A percentile compares a stretch with the other conserved stretches of the same genome.
Evolutionary conservation across 2,329 filamentous ascomycete species (phyloP).

Genomic region (Simplicillium sp.): DNA sequence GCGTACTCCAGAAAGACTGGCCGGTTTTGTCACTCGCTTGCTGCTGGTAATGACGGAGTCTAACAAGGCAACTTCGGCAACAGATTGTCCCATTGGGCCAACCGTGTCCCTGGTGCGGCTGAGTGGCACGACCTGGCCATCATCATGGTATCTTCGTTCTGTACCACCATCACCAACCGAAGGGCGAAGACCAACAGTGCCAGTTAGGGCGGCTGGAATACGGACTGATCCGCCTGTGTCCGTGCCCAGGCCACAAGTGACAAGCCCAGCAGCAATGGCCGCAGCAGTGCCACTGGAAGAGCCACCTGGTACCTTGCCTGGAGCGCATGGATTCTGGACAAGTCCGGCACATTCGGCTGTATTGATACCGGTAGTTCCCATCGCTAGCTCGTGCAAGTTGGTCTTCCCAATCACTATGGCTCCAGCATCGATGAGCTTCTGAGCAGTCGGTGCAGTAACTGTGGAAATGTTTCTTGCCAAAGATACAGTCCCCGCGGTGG

Average conservation of each 20-base stretch:
- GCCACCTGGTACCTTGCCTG: constrained; percentile 10
- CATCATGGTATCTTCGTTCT: constrained; percentile 8
- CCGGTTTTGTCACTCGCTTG: not conserved
- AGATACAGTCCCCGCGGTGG: constrained; percentile 9
- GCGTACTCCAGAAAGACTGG: constrained; percentile 4
- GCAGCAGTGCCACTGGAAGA: constrained; percentile 11
- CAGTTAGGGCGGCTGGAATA: constrained; percentile 11
- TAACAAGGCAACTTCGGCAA: constrained; percentile 6
- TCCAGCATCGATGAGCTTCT: constrained; percentile 13
- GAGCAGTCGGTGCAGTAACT: constrained; percentile 10
- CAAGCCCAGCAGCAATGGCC: constrained; percentile 10
- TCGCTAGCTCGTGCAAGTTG: constrained; percentile 32
- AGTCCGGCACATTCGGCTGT: constrained; percentile 8
- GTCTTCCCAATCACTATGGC: constrained; percentile 34
- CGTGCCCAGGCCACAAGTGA: constrained; percentile 11
- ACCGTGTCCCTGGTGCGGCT: constrained; percentile 7
- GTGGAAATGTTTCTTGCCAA: constrained; percentile 4
- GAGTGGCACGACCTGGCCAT: constrained; percentile 5
- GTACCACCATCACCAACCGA: constrained; percentile 9
- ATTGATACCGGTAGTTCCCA: constrained; percentile 12
- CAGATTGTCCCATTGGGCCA: constrained; percentile 4
- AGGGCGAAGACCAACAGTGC: constrained; percentile 10
- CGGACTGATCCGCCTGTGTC: constrained; percentile 12
- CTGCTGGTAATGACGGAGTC: constrained; percentile 7
- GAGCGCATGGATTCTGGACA: constrained; percentile 9